phyloP scores from a whole-genome alignment of 176 grass and related monocot species.

The Aegilops speltoides region DNA sequence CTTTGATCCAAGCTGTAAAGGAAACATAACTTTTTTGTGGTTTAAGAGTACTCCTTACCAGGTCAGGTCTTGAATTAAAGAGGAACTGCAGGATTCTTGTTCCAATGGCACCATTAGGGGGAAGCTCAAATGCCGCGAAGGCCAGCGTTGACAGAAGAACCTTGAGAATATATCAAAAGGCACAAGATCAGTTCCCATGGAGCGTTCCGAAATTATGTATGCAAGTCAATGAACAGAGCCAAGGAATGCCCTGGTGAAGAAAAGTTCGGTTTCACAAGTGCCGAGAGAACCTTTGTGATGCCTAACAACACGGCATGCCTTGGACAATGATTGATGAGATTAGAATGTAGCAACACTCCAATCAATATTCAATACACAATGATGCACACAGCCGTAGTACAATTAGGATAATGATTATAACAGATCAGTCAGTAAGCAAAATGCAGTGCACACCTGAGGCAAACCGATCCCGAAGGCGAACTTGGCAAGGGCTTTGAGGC shows the following conservation, averaged over 20 bases:
- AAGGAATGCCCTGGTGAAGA: background rate
- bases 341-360: background rate
- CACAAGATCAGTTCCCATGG: conserved; percentile 12
- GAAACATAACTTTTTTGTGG: background rate
- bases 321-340: background rate
- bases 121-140: conserved; percentile 96
- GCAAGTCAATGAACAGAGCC: background rate
- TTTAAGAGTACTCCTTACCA: conserved; percentile 39
- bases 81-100: conserved; percentile 96
- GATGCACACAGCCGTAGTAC: background rate
- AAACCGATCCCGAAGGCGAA: conserved; percentile 96
- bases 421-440: background rate
- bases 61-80: conserved; percentile 86
- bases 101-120: conserved; percentile 88
- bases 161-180: conserved; percentile 38
- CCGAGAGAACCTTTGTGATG: background rate
- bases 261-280: background rate
- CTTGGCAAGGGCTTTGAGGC: conserved; percentile 92
- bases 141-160: conserved; percentile 91
- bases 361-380: background rate
- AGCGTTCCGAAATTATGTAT: background rate
- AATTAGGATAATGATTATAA: background rate
- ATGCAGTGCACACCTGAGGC: conserved; percentile 55
- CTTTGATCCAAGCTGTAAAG: background rate
- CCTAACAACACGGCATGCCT: background rate